phyloP scores from a whole-genome alignment of 345 rosid species.

The Odontarrhena argentea region DNA sequence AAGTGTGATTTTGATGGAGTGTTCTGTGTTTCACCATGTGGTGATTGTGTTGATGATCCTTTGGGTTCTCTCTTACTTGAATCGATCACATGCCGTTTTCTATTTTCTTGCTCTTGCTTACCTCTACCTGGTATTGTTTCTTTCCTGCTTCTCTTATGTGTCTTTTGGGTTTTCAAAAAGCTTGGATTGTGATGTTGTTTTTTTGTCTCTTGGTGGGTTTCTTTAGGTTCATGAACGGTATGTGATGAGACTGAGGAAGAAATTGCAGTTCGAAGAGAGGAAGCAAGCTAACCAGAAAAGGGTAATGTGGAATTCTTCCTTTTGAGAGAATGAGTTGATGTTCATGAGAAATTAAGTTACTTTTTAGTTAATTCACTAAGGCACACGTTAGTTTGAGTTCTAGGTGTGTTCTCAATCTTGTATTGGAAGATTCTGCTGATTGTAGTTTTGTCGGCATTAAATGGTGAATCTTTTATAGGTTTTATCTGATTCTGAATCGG shows the following conservation, averaged over 20 bases:
- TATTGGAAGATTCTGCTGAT: background rate
- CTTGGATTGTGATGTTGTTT: conserved; percentile 1
- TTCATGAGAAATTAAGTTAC: background rate
- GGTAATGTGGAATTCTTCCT: conserved; percentile 44
- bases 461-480: conserved; percentile 49
- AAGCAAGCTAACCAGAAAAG: conserved; percentile 70
- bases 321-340: background rate
- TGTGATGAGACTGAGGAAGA: conserved; percentile 62
- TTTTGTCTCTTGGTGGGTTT: conserved; percentile 3
- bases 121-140: conserved; percentile 62
- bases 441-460: background rate
- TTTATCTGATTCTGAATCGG: conserved; percentile 82
- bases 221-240: conserved; percentile 73
- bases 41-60: conserved; percentile 61
- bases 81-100: conserved; percentile 55
- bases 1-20: conserved; percentile 36
- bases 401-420: background rate
- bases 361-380: background rate
- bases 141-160: background rate
- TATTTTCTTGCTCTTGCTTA: conserved; percentile 64
- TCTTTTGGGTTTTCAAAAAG: background rate
- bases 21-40: conserved; percentile 72
- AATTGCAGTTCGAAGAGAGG: conserved; percentile 64
- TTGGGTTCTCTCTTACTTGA: conserved; percentile 64
- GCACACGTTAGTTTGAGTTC: background rate